Evolutionary conservation across 1,284 basidiomycete species (phyloP).

Genomic region (Tetrapyrgos nigripes): DNA sequence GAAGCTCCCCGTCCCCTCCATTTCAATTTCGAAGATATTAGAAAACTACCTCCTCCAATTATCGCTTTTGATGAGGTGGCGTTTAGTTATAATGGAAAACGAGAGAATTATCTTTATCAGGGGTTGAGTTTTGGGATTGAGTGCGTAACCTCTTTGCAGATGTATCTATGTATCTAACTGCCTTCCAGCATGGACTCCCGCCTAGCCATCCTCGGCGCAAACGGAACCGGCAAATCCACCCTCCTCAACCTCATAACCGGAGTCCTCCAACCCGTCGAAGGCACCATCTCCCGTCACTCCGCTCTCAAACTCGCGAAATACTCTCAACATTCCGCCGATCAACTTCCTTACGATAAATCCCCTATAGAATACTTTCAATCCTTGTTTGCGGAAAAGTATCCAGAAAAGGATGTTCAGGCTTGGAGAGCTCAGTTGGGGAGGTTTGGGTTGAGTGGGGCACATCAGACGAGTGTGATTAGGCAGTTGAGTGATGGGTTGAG

Average conservation of each 20-base stretch:
- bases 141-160: slow-evolving; percentile 47
- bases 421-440: slow-evolving; percentile 96
- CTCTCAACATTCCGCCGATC: slow-evolving; percentile 98
- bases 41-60: slow-evolving; percentile 95
- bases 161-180: not conserved
- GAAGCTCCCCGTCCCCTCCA: slow-evolving; percentile 46
- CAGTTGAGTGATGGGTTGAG: slow-evolving; percentile 96
- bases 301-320: slow-evolving; percentile 96
- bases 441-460: slow-evolving; percentile 93
- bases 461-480: slow-evolving; percentile 93
- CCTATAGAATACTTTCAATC: slow-evolving; percentile 93
- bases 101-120: slow-evolving; percentile 88
- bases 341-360: slow-evolving; percentile 92
- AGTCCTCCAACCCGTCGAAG: slow-evolving; percentile 81
- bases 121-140: slow-evolving; percentile 95
- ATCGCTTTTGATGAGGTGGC: slow-evolving; percentile 96
- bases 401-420: slow-evolving; percentile 93
- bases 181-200: slow-evolving; percentile 87
- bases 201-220: slow-evolving; percentile 97
- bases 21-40: slow-evolving; percentile 97
- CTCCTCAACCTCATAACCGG: slow-evolving; percentile 95
- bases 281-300: slow-evolving; percentile 89
- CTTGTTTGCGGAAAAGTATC: slow-evolving; percentile 85
- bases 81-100: slow-evolving; percentile 93
- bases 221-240: slow-evolving; percentile 98